These are phyloP conservation scores for Cryptococcus amylolentus DNA, from an alignment of 1,284 basidiomycete genomes.

Conservation along the genomic window DNA sequence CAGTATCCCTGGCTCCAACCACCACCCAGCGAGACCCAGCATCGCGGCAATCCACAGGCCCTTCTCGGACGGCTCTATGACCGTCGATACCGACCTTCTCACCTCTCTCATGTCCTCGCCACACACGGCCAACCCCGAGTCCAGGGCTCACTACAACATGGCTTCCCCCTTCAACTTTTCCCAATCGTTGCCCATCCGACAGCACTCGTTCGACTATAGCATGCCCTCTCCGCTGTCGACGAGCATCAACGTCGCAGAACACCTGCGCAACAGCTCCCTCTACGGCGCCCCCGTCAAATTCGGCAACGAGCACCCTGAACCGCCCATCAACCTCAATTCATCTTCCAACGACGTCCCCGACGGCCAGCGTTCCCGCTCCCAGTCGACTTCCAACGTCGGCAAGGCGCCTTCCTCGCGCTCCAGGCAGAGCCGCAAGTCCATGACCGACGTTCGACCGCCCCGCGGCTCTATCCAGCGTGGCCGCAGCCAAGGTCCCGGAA, in stretches of 20 bases:
- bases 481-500: constrained; percentile 6
- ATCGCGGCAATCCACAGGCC: constrained; percentile 22
- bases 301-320: constrained; percentile 35
- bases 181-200: constrained; percentile 13
- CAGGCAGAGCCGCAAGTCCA: constrained; percentile 34
- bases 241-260: constrained; percentile 3
- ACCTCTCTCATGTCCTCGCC: constrained; percentile 26
- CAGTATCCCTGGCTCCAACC: constrained; percentile 19
- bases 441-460: constrained; percentile 35
- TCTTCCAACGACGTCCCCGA: background rate
- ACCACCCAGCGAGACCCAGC: constrained; percentile 21
- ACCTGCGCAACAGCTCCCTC: background rate
- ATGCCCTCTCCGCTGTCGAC: constrained; percentile 29
- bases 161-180: constrained; percentile 17
- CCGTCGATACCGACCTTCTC: constrained; percentile 39
- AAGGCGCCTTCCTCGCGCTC: constrained; percentile 30
- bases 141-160: background rate
- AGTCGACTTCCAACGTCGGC: constrained; percentile 31
- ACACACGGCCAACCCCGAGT: background rate
- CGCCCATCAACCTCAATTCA: constrained; percentile 21
- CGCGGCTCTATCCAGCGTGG: constrained; percentile 11
- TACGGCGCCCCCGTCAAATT: constrained; percentile 27
- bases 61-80: constrained; percentile 44
- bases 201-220: constrained; percentile 31
- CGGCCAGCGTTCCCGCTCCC: constrained; percentile 31